A percentile compares a stretch with the other conserved stretches of the same genome.
phyloP scores from a whole-genome alignment of 306 rosid species.

The Spatholobus suberectus region DNA sequence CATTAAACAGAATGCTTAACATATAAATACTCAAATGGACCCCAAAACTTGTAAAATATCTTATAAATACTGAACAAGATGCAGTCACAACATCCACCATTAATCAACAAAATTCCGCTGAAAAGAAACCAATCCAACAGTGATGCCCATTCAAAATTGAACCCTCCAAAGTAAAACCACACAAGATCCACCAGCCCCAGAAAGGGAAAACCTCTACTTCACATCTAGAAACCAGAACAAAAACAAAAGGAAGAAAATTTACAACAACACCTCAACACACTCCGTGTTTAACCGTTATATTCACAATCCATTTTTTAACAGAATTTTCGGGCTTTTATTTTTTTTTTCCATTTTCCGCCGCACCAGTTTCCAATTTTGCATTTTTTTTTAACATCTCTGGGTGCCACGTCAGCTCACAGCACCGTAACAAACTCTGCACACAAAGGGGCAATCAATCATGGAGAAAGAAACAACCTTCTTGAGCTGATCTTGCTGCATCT shows the following conservation, averaged over 20 bases:
- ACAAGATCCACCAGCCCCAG: conserved; percentile 22
- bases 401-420: neutral
- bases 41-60: conserved; percentile 19
- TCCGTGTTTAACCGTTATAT: neutral
- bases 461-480: conserved; percentile 67
- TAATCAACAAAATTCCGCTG: conserved; percentile 1
- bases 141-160: neutral
- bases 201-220: neutral
- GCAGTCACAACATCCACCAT: conserved; percentile 9
- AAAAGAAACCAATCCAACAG: conserved; percentile 36
- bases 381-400: neutral
- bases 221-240: neutral
- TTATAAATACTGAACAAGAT: neutral
- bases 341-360: neutral
- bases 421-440: conserved; percentile 26
- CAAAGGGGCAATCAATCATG: conserved; percentile 12
- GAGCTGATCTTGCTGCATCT: conserved; percentile 71
- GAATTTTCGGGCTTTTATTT: too few relatives aligned
- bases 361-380: conserved; percentile 19
- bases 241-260: neutral
- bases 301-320: neutral
- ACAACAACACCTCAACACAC: conserved; percentile 13
- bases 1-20: neutral
- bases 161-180: conserved; percentile 34
- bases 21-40: neutral